Conservation (phyloP, 768 basidiomycete species). For the Kwoniella pini region DNA sequence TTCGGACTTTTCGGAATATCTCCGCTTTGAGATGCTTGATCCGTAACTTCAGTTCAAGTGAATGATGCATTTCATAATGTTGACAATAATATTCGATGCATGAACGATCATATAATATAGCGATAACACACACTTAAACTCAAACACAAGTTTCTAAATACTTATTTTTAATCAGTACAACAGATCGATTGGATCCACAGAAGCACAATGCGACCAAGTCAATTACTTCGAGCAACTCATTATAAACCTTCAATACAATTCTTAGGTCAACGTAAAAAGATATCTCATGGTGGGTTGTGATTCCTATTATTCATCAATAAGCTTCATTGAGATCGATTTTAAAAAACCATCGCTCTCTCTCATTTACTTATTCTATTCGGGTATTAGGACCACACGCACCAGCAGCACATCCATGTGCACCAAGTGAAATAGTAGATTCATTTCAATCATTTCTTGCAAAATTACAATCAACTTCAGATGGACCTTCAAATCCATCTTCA, state of each 20-base stretch:
- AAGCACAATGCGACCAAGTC: constrained; percentile 28
- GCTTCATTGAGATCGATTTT: too few relatives aligned
- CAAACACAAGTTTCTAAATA: too few relatives aligned
- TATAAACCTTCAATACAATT: constrained; percentile 53
- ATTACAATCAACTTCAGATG: constrained; percentile 44
- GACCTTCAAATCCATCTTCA: constrained; percentile 28
- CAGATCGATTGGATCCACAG: too few relatives aligned
- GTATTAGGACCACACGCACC: constrained; percentile 51
- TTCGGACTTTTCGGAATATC: constrained; percentile 1
- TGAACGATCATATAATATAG: neutral
- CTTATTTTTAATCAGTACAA: too few relatives aligned
- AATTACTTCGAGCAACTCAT: constrained; percentile 31
- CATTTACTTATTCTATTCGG: neutral
- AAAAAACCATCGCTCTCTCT: too few relatives aligned
- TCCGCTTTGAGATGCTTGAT: neutral
- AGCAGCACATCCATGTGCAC: constrained; percentile 51
- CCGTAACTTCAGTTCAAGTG: too few relatives aligned
- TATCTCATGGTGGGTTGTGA: constrained; percentile 35
- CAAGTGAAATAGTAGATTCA: constrained; percentile 43
- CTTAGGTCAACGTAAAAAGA: constrained; percentile 43
- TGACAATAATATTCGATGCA: too few relatives aligned
- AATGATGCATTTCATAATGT: too few relatives aligned
- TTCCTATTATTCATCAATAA: too few relatives aligned
- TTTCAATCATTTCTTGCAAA: constrained; percentile 54
- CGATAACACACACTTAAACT: neutral